Evolutionary conservation across 2,329 filamentous ascomycete species (phyloP), one percentile per base, ranked within the genome.

Genomic region (Sclerotinia minor): DNA sequence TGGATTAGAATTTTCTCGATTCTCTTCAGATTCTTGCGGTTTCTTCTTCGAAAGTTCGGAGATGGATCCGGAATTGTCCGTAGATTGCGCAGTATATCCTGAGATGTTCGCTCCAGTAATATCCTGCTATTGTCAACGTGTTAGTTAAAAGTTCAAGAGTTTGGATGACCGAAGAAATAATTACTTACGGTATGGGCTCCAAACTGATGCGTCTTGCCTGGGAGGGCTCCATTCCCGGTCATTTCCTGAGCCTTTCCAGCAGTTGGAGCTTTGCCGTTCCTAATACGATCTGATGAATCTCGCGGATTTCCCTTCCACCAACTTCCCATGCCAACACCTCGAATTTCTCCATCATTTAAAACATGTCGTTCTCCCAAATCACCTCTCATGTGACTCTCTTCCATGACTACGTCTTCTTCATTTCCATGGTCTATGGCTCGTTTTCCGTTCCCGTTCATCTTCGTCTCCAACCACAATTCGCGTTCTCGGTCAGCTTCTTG

Each of bases 381-480:
- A 35, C 71, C 71, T 35, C 73, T 68, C 57, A 71, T 50, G 52
- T 72, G 69, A 50, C 73, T 74, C 44, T 74, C 70, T 38, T 68
- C 61, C 19, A 63, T 59, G 24, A 17, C 32, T 38, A 19, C 24
- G 21, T 61, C 59, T 32, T 63, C 45, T 41, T 44, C 50, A 26
- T 65, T 54, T 7, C 60, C 60, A 32, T 66, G 50, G 26, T 65
- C 53, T 11, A 29, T 58, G 2, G 26, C 54, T 41, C 64, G 59
- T 47, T 68, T 69, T 6, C 58, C 60, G 41, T 69, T 69, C 1
- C 57, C 67, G 13, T 65, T 67, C 38, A 68, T 58, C 26, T 71
- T 63, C n/a, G 63, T 67, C 24, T 65, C 71, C 54, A 63, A 24
- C 59, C 45, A 63, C 59, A 63, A 50, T 35, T 63, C 59, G 32